These are phyloP conservation scores for Neospermospora avenae DNA, from an alignment of 2,329 filamentous ascomycete species.

Conservation along the genomic window DNA sequence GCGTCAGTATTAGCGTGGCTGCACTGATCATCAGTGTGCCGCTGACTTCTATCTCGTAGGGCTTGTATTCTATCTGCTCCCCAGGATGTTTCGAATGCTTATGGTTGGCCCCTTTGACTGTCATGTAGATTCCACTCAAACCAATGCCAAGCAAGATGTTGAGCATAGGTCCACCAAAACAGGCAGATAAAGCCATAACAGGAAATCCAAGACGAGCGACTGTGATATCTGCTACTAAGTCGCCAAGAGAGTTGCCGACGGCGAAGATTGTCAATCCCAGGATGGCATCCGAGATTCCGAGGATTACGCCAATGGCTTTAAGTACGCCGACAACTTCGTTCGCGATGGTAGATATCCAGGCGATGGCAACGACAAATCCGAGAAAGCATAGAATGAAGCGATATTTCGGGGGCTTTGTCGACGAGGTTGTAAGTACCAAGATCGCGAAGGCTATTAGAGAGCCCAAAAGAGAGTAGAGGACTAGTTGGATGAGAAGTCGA, in stretches of 20 bases:
- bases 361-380: constrained; percentile 86
- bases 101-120: constrained; percentile 64
- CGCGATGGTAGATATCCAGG: constrained; percentile 95
- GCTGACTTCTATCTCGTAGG: constrained; percentile 80
- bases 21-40: constrained; percentile 83
- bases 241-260: constrained; percentile 90
- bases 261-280: constrained; percentile 94
- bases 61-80: constrained; percentile 61
- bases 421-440: constrained; percentile 66
- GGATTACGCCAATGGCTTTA: constrained; percentile 87
- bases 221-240: constrained; percentile 91
- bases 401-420: constrained; percentile 65
- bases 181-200: constrained; percentile 91
- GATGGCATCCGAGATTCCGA: constrained; percentile 92
- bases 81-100: constrained; percentile 65
- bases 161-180: constrained; percentile 97
- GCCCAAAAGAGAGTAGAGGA: constrained; percentile 62
- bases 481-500: constrained; percentile 51
- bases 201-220: constrained; percentile 91
- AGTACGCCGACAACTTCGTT: constrained; percentile 93
- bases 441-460: constrained; percentile 66
- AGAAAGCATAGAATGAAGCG: constrained; percentile 80
- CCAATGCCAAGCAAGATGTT: constrained; percentile 95
- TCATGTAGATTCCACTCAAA: constrained; percentile 87
- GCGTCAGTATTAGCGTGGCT: constrained; percentile 75